These are phyloP conservation scores for Amniculicola lignicola DNA, from an alignment of 495 filamentous ascomycete species.

Conservation along the genomic window DNA sequence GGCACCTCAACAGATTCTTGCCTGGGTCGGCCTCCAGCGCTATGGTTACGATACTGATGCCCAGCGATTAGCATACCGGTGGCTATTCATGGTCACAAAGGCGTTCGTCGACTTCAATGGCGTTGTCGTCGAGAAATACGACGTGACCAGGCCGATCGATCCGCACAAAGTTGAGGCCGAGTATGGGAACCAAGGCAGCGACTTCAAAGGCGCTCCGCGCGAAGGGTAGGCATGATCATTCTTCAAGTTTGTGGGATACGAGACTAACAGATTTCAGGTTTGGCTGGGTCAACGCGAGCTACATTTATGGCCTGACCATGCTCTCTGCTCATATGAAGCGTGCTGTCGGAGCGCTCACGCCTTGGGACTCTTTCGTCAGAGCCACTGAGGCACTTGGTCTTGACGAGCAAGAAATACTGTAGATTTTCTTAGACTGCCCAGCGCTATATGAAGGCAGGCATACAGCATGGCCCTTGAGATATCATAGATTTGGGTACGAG, in stretches of 20 bases:
- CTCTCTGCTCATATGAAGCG: slow-evolving; percentile 80
- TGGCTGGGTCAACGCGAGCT: slow-evolving; percentile 98
- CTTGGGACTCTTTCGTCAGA: slow-evolving; percentile 69
- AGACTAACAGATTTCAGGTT: slow-evolving; percentile 61
- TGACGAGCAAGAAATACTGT: no score
- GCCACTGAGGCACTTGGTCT: slow-evolving; percentile 44
- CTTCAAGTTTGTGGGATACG: slow-evolving; percentile 3
- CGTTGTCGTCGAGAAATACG: slow-evolving; percentile 97
- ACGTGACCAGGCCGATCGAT: slow-evolving; percentile 83
- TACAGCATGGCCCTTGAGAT: no score
- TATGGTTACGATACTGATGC: slow-evolving; percentile 90
- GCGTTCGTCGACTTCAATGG: slow-evolving; percentile 97
- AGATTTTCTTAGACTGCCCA: no score
- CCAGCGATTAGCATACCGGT: slow-evolving; percentile 84
- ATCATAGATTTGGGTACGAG: no score
- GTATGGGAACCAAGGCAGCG: slow-evolving; percentile 91
- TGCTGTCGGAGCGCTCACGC: slow-evolving; percentile 77
- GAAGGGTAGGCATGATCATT: slow-evolving; percentile 69
- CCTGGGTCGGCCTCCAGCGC: slow-evolving; percentile 84
- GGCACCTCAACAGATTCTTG: slow-evolving; percentile 98
- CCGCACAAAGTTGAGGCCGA: slow-evolving; percentile 92
- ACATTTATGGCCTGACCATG: slow-evolving; percentile 81
- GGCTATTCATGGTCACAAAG: slow-evolving; percentile 96
- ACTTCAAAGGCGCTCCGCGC: slow-evolving; percentile 89
- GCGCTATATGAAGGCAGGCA: no score